Percentiles rank a stretch among this genome's conserved stretches.
phyloP scores from a whole-genome alignment of 768 basidiomycete species.

The Collybiopsis luxurians region DNA sequence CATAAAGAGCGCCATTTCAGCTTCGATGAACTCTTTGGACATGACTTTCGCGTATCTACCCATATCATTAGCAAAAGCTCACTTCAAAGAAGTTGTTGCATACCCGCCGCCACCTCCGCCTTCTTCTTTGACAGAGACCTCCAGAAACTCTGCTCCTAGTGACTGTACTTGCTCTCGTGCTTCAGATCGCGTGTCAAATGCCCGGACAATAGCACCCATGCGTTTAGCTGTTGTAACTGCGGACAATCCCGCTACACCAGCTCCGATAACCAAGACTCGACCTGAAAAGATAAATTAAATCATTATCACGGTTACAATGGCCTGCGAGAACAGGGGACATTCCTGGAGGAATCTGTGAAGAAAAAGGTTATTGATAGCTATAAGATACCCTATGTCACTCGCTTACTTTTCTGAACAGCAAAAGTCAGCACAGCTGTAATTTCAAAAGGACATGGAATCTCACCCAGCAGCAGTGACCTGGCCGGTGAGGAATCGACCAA shows the following conservation, averaged over 20 bases:
- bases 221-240: conserved; percentile 84
- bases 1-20: conserved; percentile 78
- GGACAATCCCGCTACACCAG: conserved; percentile 85
- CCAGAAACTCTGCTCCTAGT: conserved; percentile 87
- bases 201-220: conserved; percentile 85
- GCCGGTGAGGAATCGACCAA: conserved; percentile 86
- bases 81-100: conserved; percentile 52
- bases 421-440: background rate
- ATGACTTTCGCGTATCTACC: conserved; percentile 40
- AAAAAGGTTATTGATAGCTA: background rate
- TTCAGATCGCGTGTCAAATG: conserved; percentile 83
- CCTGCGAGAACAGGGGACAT: conserved; percentile 30
- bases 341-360: conserved; percentile 71
- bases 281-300: too few relatives aligned
- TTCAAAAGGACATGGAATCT: conserved; percentile 24
- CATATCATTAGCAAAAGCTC: background rate
- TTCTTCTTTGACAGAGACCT: conserved; percentile 77
- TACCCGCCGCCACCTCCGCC: conserved; percentile 84
- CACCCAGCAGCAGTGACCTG: conserved; percentile 91
- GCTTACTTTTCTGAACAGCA: conserved; percentile 38
- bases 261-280: conserved; percentile 77
- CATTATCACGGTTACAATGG: too few relatives aligned
- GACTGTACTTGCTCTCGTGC: conserved; percentile 90
- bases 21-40: conserved; percentile 65
- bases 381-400: background rate